Conservation (phyloP, 306 rosid species). For the Lagenaria siceraria region DNA sequence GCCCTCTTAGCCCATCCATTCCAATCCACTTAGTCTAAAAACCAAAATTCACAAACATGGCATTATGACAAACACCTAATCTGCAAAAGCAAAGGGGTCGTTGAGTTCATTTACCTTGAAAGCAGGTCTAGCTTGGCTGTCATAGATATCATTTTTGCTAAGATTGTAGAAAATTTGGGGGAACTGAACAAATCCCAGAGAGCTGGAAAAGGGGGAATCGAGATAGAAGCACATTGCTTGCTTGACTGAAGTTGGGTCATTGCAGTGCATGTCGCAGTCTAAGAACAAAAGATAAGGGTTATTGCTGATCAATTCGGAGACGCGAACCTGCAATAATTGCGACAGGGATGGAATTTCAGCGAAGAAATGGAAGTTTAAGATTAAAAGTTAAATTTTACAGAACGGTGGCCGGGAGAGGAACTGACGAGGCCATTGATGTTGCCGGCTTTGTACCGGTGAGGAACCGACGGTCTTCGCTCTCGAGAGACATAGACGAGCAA, state of each 20-base stretch:
- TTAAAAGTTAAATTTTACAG: background rate
- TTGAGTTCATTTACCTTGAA: slow-evolving; percentile 16
- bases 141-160: slow-evolving; percentile 40
- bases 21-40: slow-evolving; percentile 39
- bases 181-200: slow-evolving; percentile 31
- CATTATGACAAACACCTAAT: background rate
- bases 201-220: slow-evolving; percentile 22
- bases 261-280: slow-evolving; percentile 78
- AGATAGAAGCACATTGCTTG: slow-evolving; percentile 72
- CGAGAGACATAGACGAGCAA: slow-evolving; percentile 46
- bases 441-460: slow-evolving; percentile 68
- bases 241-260: slow-evolving; percentile 48
- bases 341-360: background rate
- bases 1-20: slow-evolving; percentile 47
- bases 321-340: slow-evolving; percentile 32
- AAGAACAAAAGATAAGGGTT: slow-evolving; percentile 47
- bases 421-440: slow-evolving; percentile 49
- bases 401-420: background rate
- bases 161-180: slow-evolving; percentile 36
- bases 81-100: background rate
- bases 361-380: too few relatives aligned
- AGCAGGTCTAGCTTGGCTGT: slow-evolving; percentile 25
- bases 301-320: slow-evolving; percentile 56
- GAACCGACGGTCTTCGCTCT: slow-evolving; percentile 34
- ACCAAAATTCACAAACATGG: background rate